Percentiles rank a stretch among this genome's conserved stretches.
Conservation (phyloP, 768 basidiomycete genomes). For the Lepiota venenata region DNA sequence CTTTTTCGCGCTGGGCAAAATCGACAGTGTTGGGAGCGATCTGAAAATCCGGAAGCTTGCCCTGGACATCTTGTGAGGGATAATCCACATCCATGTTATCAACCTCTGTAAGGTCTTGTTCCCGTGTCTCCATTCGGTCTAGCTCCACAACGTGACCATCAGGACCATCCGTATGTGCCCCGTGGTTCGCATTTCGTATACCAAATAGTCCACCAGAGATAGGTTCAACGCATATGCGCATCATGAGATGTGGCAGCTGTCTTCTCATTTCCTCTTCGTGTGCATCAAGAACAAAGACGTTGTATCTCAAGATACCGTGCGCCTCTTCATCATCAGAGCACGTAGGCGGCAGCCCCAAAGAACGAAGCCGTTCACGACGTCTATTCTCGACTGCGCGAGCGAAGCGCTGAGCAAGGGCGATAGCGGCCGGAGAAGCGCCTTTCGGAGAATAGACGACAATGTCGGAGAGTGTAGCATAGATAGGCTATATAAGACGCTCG, state of each 20-base stretch:
- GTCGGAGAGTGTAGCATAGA: constrained; percentile 87
- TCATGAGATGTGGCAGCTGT: constrained; percentile 50
- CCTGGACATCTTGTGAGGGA: constrained; percentile 6
- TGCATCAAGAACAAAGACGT: constrained; percentile 75
- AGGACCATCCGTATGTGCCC: constrained; percentile 39
- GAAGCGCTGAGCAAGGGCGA: constrained; percentile 64
- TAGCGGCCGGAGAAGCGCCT: constrained; percentile 53
- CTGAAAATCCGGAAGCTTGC: background rate
- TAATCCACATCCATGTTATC: constrained; percentile 19
- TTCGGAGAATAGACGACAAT: constrained; percentile 83
- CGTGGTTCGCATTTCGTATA: constrained; percentile 10
- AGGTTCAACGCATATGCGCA: constrained; percentile 37
- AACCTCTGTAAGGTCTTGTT: constrained; percentile 16
- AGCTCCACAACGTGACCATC: constrained; percentile 36
- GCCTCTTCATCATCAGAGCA: constrained; percentile 11
- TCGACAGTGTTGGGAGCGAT: constrained; percentile 60
- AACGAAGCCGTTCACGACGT: constrained; percentile 42
- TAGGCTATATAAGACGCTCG: constrained; percentile 54
- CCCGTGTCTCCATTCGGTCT: constrained; percentile 18
- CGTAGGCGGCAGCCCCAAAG: constrained; percentile 18
- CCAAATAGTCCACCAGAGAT: constrained; percentile 7
- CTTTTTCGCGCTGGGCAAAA: constrained; percentile 80
- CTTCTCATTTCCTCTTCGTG: constrained; percentile 39
- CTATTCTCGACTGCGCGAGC: constrained; percentile 59
- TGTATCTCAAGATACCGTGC: constrained; percentile 50